Conservation (phyloP, 495 filamentous ascomycete species). For the Lindgomyces ingoldianus region DNA sequence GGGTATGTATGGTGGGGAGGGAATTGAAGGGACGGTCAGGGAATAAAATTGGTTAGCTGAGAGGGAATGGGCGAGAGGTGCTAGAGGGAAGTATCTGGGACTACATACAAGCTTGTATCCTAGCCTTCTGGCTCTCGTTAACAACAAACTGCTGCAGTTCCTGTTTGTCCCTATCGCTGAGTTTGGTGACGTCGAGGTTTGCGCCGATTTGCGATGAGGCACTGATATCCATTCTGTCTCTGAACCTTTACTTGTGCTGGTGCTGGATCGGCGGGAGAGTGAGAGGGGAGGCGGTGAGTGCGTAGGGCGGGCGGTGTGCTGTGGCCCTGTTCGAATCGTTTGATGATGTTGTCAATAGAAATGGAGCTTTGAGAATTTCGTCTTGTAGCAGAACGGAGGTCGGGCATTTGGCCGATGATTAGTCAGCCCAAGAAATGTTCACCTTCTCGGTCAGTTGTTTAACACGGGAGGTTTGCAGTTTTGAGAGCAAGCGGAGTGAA, state of each 20-base stretch:
- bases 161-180: conserved; percentile 78
- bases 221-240: conserved; percentile 31
- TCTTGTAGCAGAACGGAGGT: too few species aligned
- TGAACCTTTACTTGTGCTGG: too few species aligned
- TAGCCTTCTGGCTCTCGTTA: conserved; percentile 78
- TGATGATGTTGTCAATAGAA: background rate
- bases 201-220: background rate
- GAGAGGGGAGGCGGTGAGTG: background rate
- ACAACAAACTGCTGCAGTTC: conserved; percentile 80
- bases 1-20: background rate
- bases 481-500: too few species aligned
- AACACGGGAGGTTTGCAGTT: too few species aligned
- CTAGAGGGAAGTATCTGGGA: background rate
- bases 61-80: background rate
- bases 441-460: background rate
- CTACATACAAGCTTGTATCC: conserved; percentile 73
- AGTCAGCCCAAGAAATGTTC: background rate
- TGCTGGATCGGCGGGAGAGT: background rate
- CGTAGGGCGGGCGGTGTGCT: background rate
- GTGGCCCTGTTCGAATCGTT: background rate
- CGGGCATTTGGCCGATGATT: background rate
- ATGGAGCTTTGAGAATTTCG: too few species aligned
- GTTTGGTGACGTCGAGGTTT: conserved; percentile 64
- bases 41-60: background rate
- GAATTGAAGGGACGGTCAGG: conserved; percentile 3